Percentiles rank a stretch among this genome's conserved stretches.
Evolutionary conservation across 129 eudicot species (phyloP).

Genomic region (Kitagawia praeruptora): DNA sequence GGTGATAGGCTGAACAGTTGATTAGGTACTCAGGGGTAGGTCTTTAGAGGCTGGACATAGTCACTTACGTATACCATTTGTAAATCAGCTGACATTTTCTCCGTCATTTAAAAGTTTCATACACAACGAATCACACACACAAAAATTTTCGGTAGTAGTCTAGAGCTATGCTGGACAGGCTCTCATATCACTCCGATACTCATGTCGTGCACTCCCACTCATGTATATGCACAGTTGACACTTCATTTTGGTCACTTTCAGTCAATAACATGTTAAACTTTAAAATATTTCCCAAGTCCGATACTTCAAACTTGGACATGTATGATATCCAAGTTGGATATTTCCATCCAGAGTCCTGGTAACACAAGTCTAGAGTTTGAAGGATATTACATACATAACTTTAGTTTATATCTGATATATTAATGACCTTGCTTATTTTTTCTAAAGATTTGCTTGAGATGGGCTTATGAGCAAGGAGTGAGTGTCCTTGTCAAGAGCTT

Average conservation of each 20-base stretch:
- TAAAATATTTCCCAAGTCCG: background rate
- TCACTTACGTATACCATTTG: too few relatives aligned
- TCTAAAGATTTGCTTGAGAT: slow-evolving; percentile 34
- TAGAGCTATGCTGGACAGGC: too few relatives aligned
- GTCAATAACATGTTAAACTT: background rate
- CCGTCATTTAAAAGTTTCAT: background rate
- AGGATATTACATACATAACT: background rate
- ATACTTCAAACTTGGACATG: background rate
- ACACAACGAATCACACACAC: too few relatives aligned
- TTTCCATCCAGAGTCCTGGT: background rate
- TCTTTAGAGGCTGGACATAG: too few relatives aligned
- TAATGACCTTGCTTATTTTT: background rate
- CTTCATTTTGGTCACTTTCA: background rate
- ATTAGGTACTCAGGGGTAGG: background rate
- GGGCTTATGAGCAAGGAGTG: slow-evolving; percentile 43
- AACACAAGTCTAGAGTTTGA: background rate
- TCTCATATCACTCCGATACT: too few relatives aligned
- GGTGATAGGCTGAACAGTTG: too few relatives aligned
- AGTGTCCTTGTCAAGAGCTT: slow-evolving; percentile 40
- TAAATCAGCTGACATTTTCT: background rate
- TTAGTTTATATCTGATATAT: background rate
- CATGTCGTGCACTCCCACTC: too few relatives aligned
- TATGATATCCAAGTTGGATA: background rate
- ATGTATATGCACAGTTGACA: background rate
- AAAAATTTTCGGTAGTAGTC: too few relatives aligned